Evolutionary conservation across 345 rosid species (phyloP), one percentile per base, ranked within the genome.

Genomic region (Crucihimalaya himalaica): DNA sequence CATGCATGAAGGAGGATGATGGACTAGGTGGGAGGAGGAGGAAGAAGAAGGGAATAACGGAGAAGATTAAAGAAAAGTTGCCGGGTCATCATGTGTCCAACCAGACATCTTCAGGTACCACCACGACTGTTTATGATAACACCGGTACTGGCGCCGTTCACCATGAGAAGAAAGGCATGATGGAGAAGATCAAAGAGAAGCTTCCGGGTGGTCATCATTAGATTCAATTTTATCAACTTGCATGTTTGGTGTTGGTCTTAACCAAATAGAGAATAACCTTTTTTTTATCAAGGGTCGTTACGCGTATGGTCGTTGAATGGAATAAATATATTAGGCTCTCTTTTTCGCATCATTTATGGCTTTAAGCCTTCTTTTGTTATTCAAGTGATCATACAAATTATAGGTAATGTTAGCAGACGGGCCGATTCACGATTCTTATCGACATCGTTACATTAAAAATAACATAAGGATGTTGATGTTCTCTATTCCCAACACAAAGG

Each of bases 181-280:
- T 85, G 78, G 92, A 87, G 18, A 87, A 88, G 80, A 88, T 90
- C 79, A 85, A 82, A 70, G 96, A 88, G 28, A 85, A 77, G 64
- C 79, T 88, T 43, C 88, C 87, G 6, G 86, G 90, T 28, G 52
- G 28, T 68, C 79, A 67, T 37, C 45, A 69, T 15, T 61, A 53
- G 69, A 9, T 32, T 25, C 14, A 11, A 20, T 53, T 63, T 1
- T 20, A 20, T 32, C 4, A 57, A 3, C 42, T 18, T 53, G n/a
- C n/a, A n/a, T n/a, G 20, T 53, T 28, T 8, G 16, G 35, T 27
- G 66, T 73, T 63, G n/a, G 39, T 43, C 34, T 15, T 54, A 8
- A 29, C 13, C 6, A 28, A 8, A 28, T 15, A 28, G 1, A n/a
- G 27, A 53, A 19, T 63, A 5, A 0, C 23, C 10, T 12, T 7